Evolutionary conservation across 371 early-diverging fungal genomes (phyloP).

Genomic region (Phascolomyces articulosus): DNA sequence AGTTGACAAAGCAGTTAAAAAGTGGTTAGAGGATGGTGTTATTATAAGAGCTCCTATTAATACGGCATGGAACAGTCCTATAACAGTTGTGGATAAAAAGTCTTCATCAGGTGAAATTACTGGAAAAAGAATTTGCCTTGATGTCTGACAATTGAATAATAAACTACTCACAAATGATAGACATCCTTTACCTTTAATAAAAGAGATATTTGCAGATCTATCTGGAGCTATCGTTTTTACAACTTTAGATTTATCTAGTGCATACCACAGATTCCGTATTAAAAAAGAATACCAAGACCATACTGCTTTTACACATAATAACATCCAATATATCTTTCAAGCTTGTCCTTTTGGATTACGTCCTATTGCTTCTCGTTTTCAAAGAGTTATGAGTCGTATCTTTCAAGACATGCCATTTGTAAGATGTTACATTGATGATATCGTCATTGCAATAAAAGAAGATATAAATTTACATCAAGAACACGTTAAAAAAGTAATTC

Average conservation of each 20-base stretch:
- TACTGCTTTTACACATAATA: conserved; percentile 1
- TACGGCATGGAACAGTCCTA: conserved; percentile 18
- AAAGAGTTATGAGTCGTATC: no score
- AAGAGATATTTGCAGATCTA: not conserved
- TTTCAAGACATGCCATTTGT: no score
- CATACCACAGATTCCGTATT: conserved; percentile 6
- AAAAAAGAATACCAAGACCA: not conserved
- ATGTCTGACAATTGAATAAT: not conserved
- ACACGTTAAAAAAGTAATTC: no score
- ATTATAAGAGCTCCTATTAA: conserved; percentile 11
- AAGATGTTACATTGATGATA: no score
- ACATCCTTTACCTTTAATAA: conserved; percentile 1
- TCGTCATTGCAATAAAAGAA: no score
- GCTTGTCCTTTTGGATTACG: not conserved
- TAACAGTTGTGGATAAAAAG: conserved; percentile 15
- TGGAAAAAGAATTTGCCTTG: not conserved
- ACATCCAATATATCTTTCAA: not conserved
- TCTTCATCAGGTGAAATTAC: not conserved
- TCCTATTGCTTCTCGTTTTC: not conserved
- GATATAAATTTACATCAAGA: no score
- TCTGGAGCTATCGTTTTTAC: not conserved
- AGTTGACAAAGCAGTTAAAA: conserved; percentile 3
- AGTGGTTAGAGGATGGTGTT: conserved; percentile 5
- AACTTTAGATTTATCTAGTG: not conserved
- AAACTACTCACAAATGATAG: not conserved